phyloP scores from a whole-genome alignment of 2,329 filamentous ascomycete species.

The Metarhizium album region DNA sequence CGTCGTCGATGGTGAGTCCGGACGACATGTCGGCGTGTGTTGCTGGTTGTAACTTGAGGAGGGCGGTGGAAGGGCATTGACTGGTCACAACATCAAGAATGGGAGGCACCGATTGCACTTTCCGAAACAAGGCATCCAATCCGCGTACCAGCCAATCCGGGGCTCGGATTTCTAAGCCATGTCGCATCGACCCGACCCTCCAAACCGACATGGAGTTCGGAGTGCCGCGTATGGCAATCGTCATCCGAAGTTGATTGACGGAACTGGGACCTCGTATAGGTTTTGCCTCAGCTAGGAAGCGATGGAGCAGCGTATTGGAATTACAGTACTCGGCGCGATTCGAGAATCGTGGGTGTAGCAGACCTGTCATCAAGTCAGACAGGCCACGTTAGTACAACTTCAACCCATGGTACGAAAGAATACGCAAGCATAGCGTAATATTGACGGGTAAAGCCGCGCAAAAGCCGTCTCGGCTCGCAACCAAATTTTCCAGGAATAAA shows the following conservation, averaged over 20 bases:
- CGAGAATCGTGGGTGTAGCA: constrained; percentile 14
- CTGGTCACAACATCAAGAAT: too few species aligned
- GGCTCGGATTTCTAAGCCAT: not conserved
- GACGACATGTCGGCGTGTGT: constrained; percentile 13
- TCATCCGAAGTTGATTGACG: too few species aligned
- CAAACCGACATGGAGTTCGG: not conserved
- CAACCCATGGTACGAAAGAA: constrained; percentile 19
- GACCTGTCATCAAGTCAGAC: constrained; percentile 13
- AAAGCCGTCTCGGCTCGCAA: constrained; percentile 26
- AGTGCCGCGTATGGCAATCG: too few species aligned
- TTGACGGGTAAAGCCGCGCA: constrained; percentile 31
- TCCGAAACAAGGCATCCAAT: too few species aligned
- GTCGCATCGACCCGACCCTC: not conserved
- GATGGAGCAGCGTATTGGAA: constrained; percentile 21
- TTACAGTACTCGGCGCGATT: constrained; percentile 26
- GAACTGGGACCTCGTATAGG: constrained; percentile 29
- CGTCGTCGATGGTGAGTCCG: constrained; percentile 21
- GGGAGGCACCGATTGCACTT: not conserved
- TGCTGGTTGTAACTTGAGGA: not conserved
- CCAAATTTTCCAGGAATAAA: constrained; percentile 1
- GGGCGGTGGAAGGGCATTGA: not conserved
- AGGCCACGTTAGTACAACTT: too few species aligned
- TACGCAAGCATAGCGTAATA: constrained; percentile 24
- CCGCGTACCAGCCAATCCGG: not conserved
- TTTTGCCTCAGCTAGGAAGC: constrained; percentile 27